These are phyloP conservation scores for Parietaria judaica DNA, from an alignment of 306 rosid genomes.

Conservation along the genomic window DNA sequence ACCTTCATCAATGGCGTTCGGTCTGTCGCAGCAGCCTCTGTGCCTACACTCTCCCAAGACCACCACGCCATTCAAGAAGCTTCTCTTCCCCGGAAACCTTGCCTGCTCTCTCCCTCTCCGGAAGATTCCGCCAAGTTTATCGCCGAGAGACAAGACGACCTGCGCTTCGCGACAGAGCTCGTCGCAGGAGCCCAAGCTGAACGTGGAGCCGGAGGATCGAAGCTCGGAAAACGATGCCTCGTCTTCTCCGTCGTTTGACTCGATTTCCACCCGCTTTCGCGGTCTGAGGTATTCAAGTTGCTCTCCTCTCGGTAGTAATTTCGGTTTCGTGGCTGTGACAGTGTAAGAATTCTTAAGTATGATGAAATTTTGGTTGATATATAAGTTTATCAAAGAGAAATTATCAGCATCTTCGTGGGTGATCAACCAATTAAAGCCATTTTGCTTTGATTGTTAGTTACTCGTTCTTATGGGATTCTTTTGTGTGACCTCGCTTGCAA, in stretches of 20 bases:
- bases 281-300: neutral
- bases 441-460: too few species aligned
- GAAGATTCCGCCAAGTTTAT: slow-evolving; percentile 17
- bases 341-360: slow-evolving; percentile 27
- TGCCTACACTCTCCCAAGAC: slow-evolving; percentile 21
- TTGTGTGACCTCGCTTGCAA: neutral
- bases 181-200: slow-evolving; percentile 20
- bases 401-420: too few species aligned
- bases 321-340: slow-evolving; percentile 3
- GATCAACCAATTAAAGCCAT: too few species aligned
- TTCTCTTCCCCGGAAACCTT: slow-evolving; percentile 22
- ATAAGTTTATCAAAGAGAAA: too few species aligned
- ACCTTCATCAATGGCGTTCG: slow-evolving; percentile 27
- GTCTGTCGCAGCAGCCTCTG: slow-evolving; percentile 22
- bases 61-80: slow-evolving; percentile 15
- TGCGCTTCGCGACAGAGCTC: slow-evolving; percentile 23
- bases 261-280: neutral
- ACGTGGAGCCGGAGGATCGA: neutral
- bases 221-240: neutral
- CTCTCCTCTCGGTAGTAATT: neutral
- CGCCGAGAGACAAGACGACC: slow-evolving; percentile 14
- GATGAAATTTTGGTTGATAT: slow-evolving; percentile 67
- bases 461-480: too few species aligned
- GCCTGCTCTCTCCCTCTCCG: slow-evolving; percentile 12
- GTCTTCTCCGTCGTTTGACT: slow-evolving; percentile 13